Conservation (phyloP, 768 basidiomycete genomes). For the Chalciporus piperatus region DNA sequence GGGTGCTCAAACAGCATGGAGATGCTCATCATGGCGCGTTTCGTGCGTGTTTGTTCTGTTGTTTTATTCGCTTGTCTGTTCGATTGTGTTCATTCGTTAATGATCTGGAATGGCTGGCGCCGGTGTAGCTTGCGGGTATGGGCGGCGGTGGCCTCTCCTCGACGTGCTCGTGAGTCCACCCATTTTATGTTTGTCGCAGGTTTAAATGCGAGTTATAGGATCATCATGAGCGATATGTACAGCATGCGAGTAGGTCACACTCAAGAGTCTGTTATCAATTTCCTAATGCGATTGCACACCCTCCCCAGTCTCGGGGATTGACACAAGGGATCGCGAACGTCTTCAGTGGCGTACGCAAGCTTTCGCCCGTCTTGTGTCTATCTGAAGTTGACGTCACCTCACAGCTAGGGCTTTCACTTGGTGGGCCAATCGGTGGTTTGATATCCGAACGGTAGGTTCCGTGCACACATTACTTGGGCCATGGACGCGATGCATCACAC, state of each 20-base stretch:
- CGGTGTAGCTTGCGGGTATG: background rate
- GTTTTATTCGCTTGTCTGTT: background rate
- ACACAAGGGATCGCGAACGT: background rate
- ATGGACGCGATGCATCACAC: background rate
- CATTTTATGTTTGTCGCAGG: too few species aligned
- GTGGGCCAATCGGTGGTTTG: conserved; percentile 11
- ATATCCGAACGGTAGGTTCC: conserved; percentile 10
- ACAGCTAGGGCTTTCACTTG: background rate
- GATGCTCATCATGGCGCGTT: conserved; percentile 12
- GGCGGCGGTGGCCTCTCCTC: background rate
- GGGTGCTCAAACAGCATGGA: conserved; percentile 9
- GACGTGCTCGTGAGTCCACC: background rate
- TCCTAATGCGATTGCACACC: background rate
- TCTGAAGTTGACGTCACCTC: background rate
- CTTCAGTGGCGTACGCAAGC: background rate
- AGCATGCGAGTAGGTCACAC: conserved; percentile 5
- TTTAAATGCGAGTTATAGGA: conserved; percentile 1
- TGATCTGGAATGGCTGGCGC: background rate
- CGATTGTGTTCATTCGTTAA: background rate
- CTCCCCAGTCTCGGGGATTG: background rate
- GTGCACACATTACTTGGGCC: too few species aligned
- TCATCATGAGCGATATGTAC: conserved; percentile 13
- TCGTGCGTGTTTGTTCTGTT: conserved; percentile 2
- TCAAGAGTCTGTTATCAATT: background rate
- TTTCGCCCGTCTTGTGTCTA: background rate